phyloP scores from a whole-genome alignment of 2,329 filamentous ascomycete genomes.

The Fonsecaea erecta region DNA sequence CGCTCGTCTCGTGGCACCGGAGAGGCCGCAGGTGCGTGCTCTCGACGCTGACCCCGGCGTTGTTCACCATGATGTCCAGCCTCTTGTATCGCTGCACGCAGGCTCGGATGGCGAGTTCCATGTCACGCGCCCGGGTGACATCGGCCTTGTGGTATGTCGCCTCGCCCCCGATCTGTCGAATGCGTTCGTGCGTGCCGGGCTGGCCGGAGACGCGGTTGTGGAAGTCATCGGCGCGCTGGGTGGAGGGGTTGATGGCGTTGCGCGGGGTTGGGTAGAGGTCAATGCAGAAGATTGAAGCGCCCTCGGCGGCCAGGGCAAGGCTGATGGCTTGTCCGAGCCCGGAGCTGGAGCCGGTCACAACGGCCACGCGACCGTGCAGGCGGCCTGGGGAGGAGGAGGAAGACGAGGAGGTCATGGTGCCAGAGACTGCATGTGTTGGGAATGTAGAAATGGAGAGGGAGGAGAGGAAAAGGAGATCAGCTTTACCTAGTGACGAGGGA shows the following conservation, averaged over 20 bases:
- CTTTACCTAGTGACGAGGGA: background rate
- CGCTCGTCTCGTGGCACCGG: slow-evolving; percentile 44
- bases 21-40: slow-evolving; percentile 26
- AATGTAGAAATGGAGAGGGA: background rate
- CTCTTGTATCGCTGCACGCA: slow-evolving; percentile 44
- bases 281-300: slow-evolving; percentile 58
- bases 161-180: slow-evolving; percentile 29
- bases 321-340: slow-evolving; percentile 79
- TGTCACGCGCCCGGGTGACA: slow-evolving; percentile 26
- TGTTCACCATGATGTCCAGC: slow-evolving; percentile 92
- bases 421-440: background rate
- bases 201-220: slow-evolving; percentile 23
- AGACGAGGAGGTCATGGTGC: background rate
- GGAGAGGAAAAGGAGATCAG: background rate
- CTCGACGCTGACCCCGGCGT: slow-evolving; percentile 71
- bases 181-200: slow-evolving; percentile 33
- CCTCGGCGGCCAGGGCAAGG: slow-evolving; percentile 69
- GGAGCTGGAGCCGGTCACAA: slow-evolving; percentile 79
- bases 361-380: slow-evolving; percentile 65
- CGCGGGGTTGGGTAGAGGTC: slow-evolving; percentile 31
- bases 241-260: slow-evolving; percentile 24
- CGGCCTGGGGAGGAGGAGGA: slow-evolving; percentile 22
- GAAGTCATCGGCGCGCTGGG: slow-evolving; percentile 21
- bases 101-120: slow-evolving; percentile 30
- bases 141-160: slow-evolving; percentile 30